Evolutionary conservation across 129 eudicot genomes (phyloP), one percentile per base, ranked within the genome.

Genomic region (Tagetes patula): DNA sequence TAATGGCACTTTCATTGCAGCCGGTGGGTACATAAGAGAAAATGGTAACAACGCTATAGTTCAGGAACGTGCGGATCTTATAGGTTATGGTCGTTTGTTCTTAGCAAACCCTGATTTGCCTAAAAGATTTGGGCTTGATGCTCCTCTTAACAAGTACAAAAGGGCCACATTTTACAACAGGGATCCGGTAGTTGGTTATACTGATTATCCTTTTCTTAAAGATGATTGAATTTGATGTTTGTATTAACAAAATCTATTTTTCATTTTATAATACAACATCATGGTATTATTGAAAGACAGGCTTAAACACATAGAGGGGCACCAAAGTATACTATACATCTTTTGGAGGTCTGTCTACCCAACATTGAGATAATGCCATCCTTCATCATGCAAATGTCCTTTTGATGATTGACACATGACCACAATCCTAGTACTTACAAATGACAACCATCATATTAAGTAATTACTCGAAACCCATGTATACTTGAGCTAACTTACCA

Each of bases 361-460:
- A 63, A 32, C 74, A 67, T n/a, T 36, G 46, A 66, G 46, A 75
- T 32, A 67, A 39, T 52, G 32, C 27, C 31, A 78, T 41, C 73
- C 55, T 53, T 63, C 77, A 70, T n/a, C 64, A 78, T 54, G 71
- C 47, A 70, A 53, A 53, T 27, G 60, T 72, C 67, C 52, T 64
- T 71, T 65, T 65, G 53, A 71, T 79, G 72, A 79, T 72, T 71
- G 67, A 63, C 77, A 78, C 65, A 78, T 78, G 55, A 63, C 72
- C 76, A 71, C 42, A 71, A 78, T 65, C 77, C 82, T 79, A 54
- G 73, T 78, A 78, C 82, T 71, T 79, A 79, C 82, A 78, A 70
- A 78, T 48, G 40, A 70, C 76, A 36, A 34, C 72, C 47, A 71
- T 43, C 60, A 65, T 40, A 20, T 20, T 20, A 20, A 20, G 27